Evolutionary conservation across 306 rosid species (phyloP).

Genomic region (Abrus pulchellus): DNA sequence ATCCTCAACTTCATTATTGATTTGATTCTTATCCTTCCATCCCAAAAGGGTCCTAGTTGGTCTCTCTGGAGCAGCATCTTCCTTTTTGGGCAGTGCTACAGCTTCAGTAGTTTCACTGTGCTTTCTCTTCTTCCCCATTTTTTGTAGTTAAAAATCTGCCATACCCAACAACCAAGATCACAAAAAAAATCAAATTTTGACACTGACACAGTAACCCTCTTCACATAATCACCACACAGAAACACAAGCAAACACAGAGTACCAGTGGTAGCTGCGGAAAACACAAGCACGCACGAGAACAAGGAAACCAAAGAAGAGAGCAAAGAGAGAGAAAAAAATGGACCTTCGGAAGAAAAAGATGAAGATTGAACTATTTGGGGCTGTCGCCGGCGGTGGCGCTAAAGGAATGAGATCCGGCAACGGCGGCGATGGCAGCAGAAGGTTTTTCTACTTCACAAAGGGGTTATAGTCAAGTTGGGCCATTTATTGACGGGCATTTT

Average conservation of each 20-base stretch:
- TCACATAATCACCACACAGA: not conserved
- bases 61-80: conserved; percentile 75
- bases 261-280: not conserved
- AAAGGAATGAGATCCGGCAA: not conserved
- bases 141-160: conserved; percentile 19
- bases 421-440: not conserved
- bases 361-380: not conserved
- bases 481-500: not conserved
- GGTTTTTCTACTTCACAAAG: conserved; percentile 25
- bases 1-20: conserved; percentile 40
- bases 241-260: not conserved
- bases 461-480: not conserved
- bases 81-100: conserved; percentile 56
- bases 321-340: not conserved
- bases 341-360: conserved; percentile 6
- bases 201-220: not conserved
- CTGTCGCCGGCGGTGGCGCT: not conserved
- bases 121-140: conserved; percentile 93
- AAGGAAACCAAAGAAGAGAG: not conserved
- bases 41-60: conserved; percentile 81
- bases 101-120: conserved; percentile 59
- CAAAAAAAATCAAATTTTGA: not conserved
- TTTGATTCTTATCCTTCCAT: conserved; percentile 73
- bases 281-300: not conserved
- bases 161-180: conserved; percentile 16